Base-by-base conservation (phyloP, 441 rosid genomes). In the Biscutella laevigata region DNA sequence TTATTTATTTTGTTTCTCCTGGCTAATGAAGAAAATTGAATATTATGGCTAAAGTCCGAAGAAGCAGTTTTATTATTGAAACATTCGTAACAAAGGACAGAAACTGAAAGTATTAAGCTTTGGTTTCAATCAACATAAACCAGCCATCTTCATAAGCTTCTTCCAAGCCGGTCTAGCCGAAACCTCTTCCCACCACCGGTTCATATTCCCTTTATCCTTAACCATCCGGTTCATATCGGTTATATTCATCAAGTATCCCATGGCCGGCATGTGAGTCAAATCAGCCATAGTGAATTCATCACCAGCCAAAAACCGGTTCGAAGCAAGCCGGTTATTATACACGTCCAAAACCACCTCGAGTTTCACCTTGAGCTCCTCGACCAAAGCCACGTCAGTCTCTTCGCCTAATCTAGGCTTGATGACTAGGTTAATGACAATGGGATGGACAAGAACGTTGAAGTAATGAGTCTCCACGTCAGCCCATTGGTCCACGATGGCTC, bases 401-500 rank as follows among this genome's bases (percentile, higher is more conserved):
- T 65, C 61, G 4, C 91, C 94, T 71, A 76, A 53, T 48, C 46
- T 48, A 0, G 94, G 91, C 29, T 77, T 38, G 28, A 88, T 38
- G 32, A 83, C 28, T 3, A 72, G 57, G 54, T 79, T 80, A 15
- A 78, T 22, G 37, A 69, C 80, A 4, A 80, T 15, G 15, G 67
- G 79, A 26, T 63, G 76, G 7, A 70, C 73, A 22, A 69, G 33
- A 11, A 67, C 74, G 37, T 80, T 80, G 73, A 82, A 80, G 37
- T 73, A 76, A 53, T 75, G 89, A 3, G 81, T 77, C 63, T 88
- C 94, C 2, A 83, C 84, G 54, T 88, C 80, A 0, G 78, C 56
- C 94, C 94, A 84, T 54, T 80, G 84, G 28, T 82, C 88, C 27
- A 83, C 86, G 29, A 67, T 2, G 7, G 88, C 87, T 53, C 44